Percentiles rank a stretch among this genome's conserved stretches.
These are phyloP conservation scores for Coemansia sp. DNA, from an alignment of 192 early-diverging fungal species.

Conservation along the genomic window DNA sequence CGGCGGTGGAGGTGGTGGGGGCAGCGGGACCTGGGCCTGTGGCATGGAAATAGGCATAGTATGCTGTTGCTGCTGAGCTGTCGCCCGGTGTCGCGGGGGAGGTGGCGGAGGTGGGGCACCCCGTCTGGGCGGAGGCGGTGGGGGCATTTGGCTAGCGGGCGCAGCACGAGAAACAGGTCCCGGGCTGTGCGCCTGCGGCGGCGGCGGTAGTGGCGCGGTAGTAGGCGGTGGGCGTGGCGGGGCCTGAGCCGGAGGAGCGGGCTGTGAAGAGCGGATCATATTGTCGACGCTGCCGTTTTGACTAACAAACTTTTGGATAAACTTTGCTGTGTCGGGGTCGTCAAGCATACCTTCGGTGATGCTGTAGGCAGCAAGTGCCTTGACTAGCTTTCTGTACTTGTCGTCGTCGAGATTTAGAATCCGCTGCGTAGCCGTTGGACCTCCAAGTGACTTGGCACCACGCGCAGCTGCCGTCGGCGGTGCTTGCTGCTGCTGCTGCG, in stretches of 20 bases:
- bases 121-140: constrained; percentile 21
- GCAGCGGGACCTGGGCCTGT: neutral
- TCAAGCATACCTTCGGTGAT: constrained; percentile 66
- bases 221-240: constrained; percentile 22
- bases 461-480: constrained; percentile 1
- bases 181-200: constrained; percentile 19
- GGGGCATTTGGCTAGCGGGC: constrained; percentile 7
- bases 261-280: constrained; percentile 48
- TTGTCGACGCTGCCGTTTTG: constrained; percentile 63
- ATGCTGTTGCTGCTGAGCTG: constrained; percentile 6
- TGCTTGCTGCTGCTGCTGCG: constrained; percentile 17
- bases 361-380: constrained; percentile 67
- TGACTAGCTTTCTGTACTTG: constrained; percentile 72
- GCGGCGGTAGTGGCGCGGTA: constrained; percentile 33
- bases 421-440: constrained; percentile 64
- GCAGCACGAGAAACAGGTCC: constrained; percentile 1
- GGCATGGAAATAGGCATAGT: constrained; percentile 4
- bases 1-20: constrained; percentile 15
- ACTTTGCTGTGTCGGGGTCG: constrained; percentile 66
- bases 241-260: constrained; percentile 19
- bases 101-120: constrained; percentile 27
- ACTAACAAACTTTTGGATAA: constrained; percentile 71
- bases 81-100: constrained; percentile 7
- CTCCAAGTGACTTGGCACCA: constrained; percentile 10
- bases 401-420: constrained; percentile 70